phyloP scores from a whole-genome alignment of 2,329 filamentous ascomycete species.

The Colletotrichum chlorophyti region DNA sequence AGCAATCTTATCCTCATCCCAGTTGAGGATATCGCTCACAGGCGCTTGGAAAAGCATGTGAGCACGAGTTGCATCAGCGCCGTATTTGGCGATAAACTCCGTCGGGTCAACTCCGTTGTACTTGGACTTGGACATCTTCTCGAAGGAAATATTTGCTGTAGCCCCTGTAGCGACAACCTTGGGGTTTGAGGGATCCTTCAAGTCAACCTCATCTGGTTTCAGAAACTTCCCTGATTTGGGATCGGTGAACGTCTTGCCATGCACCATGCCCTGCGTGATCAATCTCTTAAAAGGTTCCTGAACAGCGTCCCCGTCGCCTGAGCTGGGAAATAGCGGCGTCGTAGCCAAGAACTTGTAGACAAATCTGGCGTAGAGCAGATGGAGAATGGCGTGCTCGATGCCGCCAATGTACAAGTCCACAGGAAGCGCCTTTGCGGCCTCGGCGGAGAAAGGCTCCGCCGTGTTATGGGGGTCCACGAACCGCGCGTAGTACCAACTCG shows the following conservation, averaged over 20 bases:
- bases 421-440: conserved; percentile 66
- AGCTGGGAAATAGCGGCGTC: conserved; percentile 53
- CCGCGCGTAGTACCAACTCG: conserved; percentile 90
- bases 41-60: conserved; percentile 92
- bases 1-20: conserved; percentile 83
- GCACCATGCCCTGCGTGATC: conserved; percentile 91
- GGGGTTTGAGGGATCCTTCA: conserved; percentile 61
- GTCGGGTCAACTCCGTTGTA: conserved; percentile 88
- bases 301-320: conserved; percentile 39
- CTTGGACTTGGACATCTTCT: conserved; percentile 97
- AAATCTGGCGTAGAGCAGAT: conserved; percentile 88
- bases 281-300: conserved; percentile 84
- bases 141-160: conserved; percentile 69
- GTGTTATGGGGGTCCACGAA: conserved; percentile 76
- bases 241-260: conserved; percentile 82
- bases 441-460: conserved; percentile 65
- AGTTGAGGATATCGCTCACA: conserved; percentile 82
- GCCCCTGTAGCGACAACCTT: conserved; percentile 67
- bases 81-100: conserved; percentile 74
- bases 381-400: conserved; percentile 89
- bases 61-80: conserved; percentile 82
- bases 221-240: conserved; percentile 79
- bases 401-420: conserved; percentile 91
- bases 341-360: conserved; percentile 84
- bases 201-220: conserved; percentile 75